Evolutionary conservation across 2,329 filamentous ascomycete species (phyloP).

Genomic region (Pseudovirgaria hyperparasitica): DNA sequence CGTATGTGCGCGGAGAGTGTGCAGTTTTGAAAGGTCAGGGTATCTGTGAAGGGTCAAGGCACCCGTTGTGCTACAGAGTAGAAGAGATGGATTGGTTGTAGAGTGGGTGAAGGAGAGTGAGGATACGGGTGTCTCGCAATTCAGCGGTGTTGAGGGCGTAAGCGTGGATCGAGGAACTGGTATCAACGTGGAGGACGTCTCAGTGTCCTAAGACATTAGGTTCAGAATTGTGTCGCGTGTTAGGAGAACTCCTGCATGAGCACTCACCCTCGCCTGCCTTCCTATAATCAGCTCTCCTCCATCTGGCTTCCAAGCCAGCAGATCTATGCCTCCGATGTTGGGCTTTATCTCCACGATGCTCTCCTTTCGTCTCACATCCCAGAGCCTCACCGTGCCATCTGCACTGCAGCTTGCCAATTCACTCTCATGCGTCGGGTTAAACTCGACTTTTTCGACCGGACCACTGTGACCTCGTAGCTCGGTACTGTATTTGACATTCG

Average conservation of each 20-base stretch:
- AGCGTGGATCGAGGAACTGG: constrained; percentile 48
- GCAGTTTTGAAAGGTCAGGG: constrained; percentile 28
- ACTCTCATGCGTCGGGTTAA: constrained; percentile 64
- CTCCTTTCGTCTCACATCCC: constrained; percentile 64
- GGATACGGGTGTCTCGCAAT: too few species aligned
- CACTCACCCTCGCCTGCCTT: constrained; percentile 51
- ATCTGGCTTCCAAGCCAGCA: constrained; percentile 62
- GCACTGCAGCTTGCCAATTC: constrained; percentile 63
- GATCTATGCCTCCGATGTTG: constrained; percentile 42
- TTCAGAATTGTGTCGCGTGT: not conserved
- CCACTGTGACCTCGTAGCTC: constrained; percentile 57
- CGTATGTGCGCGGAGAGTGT: constrained; percentile 59
- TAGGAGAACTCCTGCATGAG: constrained; percentile 1
- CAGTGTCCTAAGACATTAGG: constrained; percentile 1
- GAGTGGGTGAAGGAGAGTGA: too few species aligned
- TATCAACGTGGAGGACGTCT: constrained; percentile 49
- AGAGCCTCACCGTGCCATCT: constrained; percentile 65
- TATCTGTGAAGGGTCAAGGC: too few species aligned
- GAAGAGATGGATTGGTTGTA: too few species aligned
- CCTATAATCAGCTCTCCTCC: constrained; percentile 59
- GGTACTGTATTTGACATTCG: constrained; percentile 60
- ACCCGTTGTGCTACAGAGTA: too few species aligned
- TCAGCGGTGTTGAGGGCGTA: constrained; percentile 46
- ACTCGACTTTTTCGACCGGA: constrained; percentile 61
- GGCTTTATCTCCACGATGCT: constrained; percentile 54